phyloP scores from a whole-genome alignment of 2,329 filamentous ascomycete genomes.

The Penicillium palitans region DNA sequence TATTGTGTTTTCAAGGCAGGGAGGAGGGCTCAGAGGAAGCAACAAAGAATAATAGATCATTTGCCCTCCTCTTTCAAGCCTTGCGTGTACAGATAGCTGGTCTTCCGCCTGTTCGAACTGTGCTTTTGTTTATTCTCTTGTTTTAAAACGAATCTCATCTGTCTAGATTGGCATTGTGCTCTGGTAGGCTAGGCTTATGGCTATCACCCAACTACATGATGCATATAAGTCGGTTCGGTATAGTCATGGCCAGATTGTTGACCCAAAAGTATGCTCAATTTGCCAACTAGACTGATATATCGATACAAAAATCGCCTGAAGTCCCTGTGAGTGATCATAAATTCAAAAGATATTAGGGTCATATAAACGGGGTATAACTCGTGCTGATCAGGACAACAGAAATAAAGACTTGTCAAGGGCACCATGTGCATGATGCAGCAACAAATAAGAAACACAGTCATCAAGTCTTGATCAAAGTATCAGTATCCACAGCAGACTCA shows the following conservation, averaged over 20 bases:
- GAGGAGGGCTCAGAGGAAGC: slow-evolving; percentile 23
- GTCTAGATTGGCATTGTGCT: slow-evolving; percentile 23
- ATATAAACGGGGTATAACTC: background rate
- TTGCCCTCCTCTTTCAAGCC: slow-evolving; percentile 26
- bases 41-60: slow-evolving; percentile 27
- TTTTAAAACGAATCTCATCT: slow-evolving; percentile 39
- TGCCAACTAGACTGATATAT: background rate
- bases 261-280: background rate
- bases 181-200: slow-evolving; percentile 4
- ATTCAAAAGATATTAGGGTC: background rate
- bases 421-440: background rate
- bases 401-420: background rate
- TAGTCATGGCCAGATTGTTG: background rate
- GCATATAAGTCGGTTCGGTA: background rate
- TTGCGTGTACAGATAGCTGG: slow-evolving; percentile 47
- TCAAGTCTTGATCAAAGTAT: slow-evolving; percentile 4
- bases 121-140: slow-evolving; percentile 35
- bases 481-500: background rate
- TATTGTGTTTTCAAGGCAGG: slow-evolving; percentile 28
- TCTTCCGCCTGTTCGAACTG: slow-evolving; percentile 39
- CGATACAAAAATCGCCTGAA: background rate
- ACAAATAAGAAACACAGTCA: background rate
- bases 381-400: background rate
- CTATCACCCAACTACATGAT: background rate
- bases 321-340: background rate